Conservation (phyloP, 2,329 filamentous ascomycete genomes). For the Trichoderma sp. region DNA sequence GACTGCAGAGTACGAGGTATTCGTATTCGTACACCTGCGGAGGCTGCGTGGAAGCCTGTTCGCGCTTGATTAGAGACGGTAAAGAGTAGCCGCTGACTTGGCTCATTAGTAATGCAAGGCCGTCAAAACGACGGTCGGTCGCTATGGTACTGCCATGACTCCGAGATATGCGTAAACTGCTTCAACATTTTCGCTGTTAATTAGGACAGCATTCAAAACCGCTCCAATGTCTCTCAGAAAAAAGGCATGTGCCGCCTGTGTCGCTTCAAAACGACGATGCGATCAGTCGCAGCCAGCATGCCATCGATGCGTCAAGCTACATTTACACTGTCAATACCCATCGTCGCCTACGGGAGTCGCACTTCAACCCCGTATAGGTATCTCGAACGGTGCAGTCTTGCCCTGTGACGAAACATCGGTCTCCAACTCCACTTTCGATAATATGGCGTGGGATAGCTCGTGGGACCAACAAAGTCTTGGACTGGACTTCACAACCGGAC, state of each 20-base stretch:
- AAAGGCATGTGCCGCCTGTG: not conserved
- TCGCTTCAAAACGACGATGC: not conserved
- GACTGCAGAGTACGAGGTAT: not conserved
- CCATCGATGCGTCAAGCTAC: not conserved
- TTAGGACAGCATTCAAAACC: not conserved
- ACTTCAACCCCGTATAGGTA: not conserved
- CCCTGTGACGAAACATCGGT: not conserved
- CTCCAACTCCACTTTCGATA: not conserved
- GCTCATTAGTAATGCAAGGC: not conserved
- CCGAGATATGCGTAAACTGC: not conserved
- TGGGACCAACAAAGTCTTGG: not conserved
- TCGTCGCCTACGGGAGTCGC: not conserved
- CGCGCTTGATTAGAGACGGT: not conserved
- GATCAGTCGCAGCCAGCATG: not conserved
- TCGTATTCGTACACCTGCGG: not conserved
- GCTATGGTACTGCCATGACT: not conserved
- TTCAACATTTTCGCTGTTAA: not conserved
- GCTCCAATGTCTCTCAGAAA: not conserved
- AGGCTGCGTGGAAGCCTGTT: not conserved
- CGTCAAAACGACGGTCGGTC: not conserved
- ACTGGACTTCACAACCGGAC: not conserved
- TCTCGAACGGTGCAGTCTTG: not conserved
- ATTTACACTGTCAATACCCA: not conserved
- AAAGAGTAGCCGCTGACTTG: not conserved
- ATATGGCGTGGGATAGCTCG: not conserved